phyloP scores from a whole-genome alignment of 495 filamentous ascomycete species.

The Penicillium atrosanguineum region DNA sequence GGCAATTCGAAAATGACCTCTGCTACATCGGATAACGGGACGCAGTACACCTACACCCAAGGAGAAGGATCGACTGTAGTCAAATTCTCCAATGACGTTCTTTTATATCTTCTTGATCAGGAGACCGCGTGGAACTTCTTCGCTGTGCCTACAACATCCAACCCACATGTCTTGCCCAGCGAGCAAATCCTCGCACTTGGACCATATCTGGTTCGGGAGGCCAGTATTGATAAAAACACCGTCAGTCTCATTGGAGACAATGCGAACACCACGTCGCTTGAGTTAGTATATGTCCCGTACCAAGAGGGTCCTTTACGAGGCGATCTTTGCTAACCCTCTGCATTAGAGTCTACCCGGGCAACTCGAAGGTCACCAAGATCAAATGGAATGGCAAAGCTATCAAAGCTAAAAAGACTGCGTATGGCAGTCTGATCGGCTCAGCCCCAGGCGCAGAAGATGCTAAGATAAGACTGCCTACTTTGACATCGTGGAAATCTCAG shows the following conservation, averaged over 20 bases:
- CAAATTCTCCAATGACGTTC: constrained; percentile 47
- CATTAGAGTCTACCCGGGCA: constrained; percentile 49
- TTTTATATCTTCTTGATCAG: constrained; percentile 52
- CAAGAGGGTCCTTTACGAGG: background rate
- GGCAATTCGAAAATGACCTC: constrained; percentile 39
- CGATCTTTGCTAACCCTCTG: background rate
- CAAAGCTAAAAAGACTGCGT: constrained; percentile 32
- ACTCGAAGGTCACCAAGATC: constrained; percentile 39
- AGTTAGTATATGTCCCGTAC: constrained; percentile 30
- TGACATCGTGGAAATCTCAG: constrained; percentile 60
- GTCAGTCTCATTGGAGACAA: constrained; percentile 63
- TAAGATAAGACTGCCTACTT: constrained; percentile 47
- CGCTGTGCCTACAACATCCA: constrained; percentile 40
- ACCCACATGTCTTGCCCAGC: constrained; percentile 33
- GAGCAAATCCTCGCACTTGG: constrained; percentile 63
- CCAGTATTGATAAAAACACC: constrained; percentile 42
- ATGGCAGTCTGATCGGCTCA: constrained; percentile 49
- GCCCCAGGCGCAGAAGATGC: constrained; percentile 45
- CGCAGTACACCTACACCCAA: constrained; percentile 37
- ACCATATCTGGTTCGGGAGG: constrained; percentile 63
- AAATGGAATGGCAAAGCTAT: constrained; percentile 53
- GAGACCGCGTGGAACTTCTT: constrained; percentile 51
- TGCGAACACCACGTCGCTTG: constrained; percentile 58
- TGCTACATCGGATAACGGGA: constrained; percentile 46
- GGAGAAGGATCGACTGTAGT: constrained; percentile 41